Evolutionary conservation across 148 eudicot genomes (phyloP).

Genomic region (Chenopodium suecicum): DNA sequence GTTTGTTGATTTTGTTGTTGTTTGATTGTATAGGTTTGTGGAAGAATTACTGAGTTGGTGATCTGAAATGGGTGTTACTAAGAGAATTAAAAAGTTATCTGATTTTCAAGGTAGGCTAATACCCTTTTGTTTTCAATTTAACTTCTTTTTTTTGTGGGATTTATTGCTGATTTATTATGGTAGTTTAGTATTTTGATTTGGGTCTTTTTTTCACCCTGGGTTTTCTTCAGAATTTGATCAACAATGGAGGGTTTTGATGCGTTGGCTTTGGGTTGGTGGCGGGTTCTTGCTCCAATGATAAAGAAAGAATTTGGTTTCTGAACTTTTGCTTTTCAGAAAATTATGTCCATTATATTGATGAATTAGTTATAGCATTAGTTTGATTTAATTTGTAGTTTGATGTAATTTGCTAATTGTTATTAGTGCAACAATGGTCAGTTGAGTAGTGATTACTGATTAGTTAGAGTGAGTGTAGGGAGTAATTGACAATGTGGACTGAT

Average conservation of each 20-base stretch:
- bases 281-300: conserved; percentile 19
- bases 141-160: background rate
- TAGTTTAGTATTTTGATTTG: background rate
- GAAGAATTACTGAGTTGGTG: conserved; percentile 5
- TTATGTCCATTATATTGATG: background rate
- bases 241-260: conserved; percentile 23
- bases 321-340: background rate
- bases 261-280: conserved; percentile 24
- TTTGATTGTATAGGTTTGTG: background rate
- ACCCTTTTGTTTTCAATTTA: background rate
- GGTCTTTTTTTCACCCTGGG: background rate
- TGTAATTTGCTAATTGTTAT: conserved; percentile 12
- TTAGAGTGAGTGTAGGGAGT: conserved; percentile 14
- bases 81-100: conserved; percentile 21
- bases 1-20: background rate
- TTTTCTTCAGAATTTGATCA: conserved; percentile 35
- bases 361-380: background rate
- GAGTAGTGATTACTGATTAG: conserved; percentile 10
- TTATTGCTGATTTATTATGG: conserved; percentile 11
- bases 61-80: conserved; percentile 41
- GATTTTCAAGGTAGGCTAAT: conserved; percentile 33
- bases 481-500: conserved; percentile 14
- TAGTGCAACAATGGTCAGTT: background rate
- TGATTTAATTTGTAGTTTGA: conserved; percentile 10
- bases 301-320: background rate